Base-by-base conservation (phyloP, 768 basidiomycete genomes). In the Suillus brevipes region DNA sequence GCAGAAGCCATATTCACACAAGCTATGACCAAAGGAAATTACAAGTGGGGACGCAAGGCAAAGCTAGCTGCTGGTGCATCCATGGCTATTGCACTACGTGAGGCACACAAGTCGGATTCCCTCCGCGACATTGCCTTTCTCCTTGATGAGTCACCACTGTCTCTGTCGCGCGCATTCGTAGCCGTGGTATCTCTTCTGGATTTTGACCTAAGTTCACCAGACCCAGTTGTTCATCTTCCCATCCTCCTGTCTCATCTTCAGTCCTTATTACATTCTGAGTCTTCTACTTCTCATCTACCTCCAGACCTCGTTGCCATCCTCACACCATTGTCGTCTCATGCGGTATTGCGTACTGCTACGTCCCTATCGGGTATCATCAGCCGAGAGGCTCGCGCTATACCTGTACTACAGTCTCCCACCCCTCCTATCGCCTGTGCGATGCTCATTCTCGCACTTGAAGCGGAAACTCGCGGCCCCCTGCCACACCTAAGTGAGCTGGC, bases 21-120 rank as follows among this genome's bases (percentile, higher is more conserved):
- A 68, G 85, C 85, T 31, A 91, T 88, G 85, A 66, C 76, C 28
- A 80, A 79, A 38, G 85, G 84, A 16, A 74, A 79, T 12, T 89
- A 86, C 72, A 85, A 84, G 43, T 95, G 92, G 92, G 92, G 93
- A 43, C 82, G 85, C 60, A 87, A 83, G 67, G 88, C 92, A 25
- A 91, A 85, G 74, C 78, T 86, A 52, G 81, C 85, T 14, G 89
- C 89, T 0, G 93, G 86, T 14, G 90, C 88, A 3, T 85, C 87
- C 55, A 78, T 93, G 34, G 83, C 87, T 31, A 82, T 93, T 63
- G 87, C 90, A 6, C 79, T 93, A 50, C 88, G 92, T 59, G 89
- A 93, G 78, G 81, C 83, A 64, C 86, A 81, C 70, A 87, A 85
- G 64, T 86, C 89, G 36, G 89, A 90, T 72, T 84, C 85, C 14